These are phyloP conservation scores for Prototheca stagnorum DNA, from an alignment of 163 green algal species.

Conservation along the genomic window DNA sequence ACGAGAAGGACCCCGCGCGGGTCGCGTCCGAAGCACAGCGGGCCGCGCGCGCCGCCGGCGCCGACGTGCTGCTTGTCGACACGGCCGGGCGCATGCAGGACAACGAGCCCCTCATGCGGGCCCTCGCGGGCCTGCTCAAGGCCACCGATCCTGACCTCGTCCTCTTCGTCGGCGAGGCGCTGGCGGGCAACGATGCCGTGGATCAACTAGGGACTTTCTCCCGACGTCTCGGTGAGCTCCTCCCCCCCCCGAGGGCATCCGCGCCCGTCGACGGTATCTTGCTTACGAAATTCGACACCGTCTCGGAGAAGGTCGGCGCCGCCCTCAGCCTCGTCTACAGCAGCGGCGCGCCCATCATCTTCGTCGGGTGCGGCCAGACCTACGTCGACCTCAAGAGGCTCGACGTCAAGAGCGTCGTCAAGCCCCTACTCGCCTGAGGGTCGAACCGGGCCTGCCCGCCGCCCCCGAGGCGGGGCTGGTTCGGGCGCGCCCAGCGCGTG, in stretches of 20 bases:
- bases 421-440: slow-evolving; percentile 55
- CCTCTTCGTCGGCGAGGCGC: slow-evolving; percentile 96
- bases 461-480: neutral
- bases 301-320: slow-evolving; percentile 98
- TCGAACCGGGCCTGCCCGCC: too few species aligned
- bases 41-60: slow-evolving; percentile 25
- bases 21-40: slow-evolving; percentile 70
- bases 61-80: slow-evolving; percentile 93
- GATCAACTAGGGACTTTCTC: slow-evolving; percentile 99
- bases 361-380: slow-evolving; percentile 94
- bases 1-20: slow-evolving; percentile 96
- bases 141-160: slow-evolving; percentile 90
- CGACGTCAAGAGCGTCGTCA: slow-evolving; percentile 82
- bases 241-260: slow-evolving; percentile 20
- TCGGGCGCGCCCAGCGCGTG: neutral
- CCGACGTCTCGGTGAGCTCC: slow-evolving; percentile 52
- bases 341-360: slow-evolving; percentile 88
- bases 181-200: slow-evolving; percentile 96
- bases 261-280: slow-evolving; percentile 89
- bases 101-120: slow-evolving; percentile 98
- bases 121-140: slow-evolving; percentile 83
- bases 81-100: slow-evolving; percentile 95
- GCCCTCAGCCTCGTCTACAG: slow-evolving; percentile 96
- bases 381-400: slow-evolving; percentile 92
- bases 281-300: slow-evolving; percentile 98